These are phyloP conservation scores for Tolypocladium cylindrosporum DNA, from an alignment of 2,329 filamentous ascomycete genomes.

Conservation along the genomic window DNA sequence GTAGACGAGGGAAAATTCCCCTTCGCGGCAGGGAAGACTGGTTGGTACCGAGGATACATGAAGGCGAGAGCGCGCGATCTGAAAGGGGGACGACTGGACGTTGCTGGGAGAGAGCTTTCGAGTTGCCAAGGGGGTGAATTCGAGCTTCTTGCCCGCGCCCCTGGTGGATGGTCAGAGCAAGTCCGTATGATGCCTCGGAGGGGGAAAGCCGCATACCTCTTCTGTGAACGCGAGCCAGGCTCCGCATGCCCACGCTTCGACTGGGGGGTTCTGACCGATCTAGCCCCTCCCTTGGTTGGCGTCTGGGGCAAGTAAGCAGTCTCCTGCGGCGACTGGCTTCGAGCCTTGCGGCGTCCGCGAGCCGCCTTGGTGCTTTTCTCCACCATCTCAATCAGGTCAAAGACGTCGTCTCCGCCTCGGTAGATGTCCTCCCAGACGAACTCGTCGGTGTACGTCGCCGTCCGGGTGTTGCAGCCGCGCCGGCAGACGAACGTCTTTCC, in stretches of 20 bases:
- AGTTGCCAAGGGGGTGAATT: conserved; percentile 92
- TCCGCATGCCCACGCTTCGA: conserved; percentile 18
- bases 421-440: conserved; percentile 88
- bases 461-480: conserved; percentile 79
- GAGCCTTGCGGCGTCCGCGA: conserved; percentile 19
- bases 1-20: conserved; percentile 86
- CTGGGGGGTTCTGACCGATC: conserved; percentile 18
- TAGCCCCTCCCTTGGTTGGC: conserved; percentile 23
- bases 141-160: conserved; percentile 56
- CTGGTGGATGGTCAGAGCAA: conserved; percentile 38
- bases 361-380: conserved; percentile 64
- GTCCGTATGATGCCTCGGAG: background rate
- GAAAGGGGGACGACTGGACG: conserved; percentile 76
- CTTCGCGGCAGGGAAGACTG: conserved; percentile 82
- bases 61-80: conserved; percentile 76
- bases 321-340: conserved; percentile 21
- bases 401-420: conserved; percentile 52
- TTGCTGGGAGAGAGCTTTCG: conserved; percentile 68
- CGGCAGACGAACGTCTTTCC: conserved; percentile 87
- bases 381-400: conserved; percentile 55
- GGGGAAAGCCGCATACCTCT: conserved; percentile 12
- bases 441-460: conserved; percentile 83
- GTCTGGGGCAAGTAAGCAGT: conserved; percentile 23
- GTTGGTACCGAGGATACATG: conserved; percentile 90
- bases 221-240: conserved; percentile 20